Base-by-base conservation (phyloP, 352 stramenopile species). In the Globisporangium nodosum region DNA sequence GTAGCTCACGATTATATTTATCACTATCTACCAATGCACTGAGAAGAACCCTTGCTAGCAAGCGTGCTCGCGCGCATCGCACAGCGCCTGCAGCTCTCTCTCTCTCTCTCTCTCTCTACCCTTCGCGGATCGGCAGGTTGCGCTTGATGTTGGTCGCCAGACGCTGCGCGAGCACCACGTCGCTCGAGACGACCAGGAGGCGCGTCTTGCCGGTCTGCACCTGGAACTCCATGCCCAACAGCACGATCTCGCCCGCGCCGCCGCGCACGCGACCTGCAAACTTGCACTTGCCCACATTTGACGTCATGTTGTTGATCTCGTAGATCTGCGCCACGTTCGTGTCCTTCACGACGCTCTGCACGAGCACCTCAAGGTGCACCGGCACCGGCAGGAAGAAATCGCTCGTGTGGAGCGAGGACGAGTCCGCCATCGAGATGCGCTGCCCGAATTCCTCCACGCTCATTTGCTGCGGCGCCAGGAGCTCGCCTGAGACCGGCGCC, bases 251-350 rank as follows among this genome's bases (percentile, higher is more conserved):
- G 12, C 59, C 54, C n/a, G 63, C 51, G 0, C 65, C 69, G 54
- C 73, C 81, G 20, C 81, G 76, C 47, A 91, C 58, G 12, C 73
- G 76, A 5, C 78, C 81, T 5, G 75, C 74, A 56, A 91, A 89
- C 59, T 91, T 91, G 68, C 74, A 85, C 56, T 82, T 82, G 47
- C 81, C 81, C 13, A 78, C 66, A 2, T 70, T 64, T 12, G 68
- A 63, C 48, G 69, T 86, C 69, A 85, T 69, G 58, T 82, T 84
- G 65, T 91, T 84, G 67, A 89, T 85, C 47, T 91, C 81, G 45
- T 91, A 91, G 21, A 91, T 60, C 59, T 88, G 81, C 7, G 76
- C 76, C 9, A 91, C 65, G 52, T 87, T 84, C 64, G 73, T 89
- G 52, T 83, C 68, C 12, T 73, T 75, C 31, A 86, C 54, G 20